Conservation (phyloP, 2,329 filamentous ascomycete genomes). For the Dactylonectria macrodidyma region DNA sequence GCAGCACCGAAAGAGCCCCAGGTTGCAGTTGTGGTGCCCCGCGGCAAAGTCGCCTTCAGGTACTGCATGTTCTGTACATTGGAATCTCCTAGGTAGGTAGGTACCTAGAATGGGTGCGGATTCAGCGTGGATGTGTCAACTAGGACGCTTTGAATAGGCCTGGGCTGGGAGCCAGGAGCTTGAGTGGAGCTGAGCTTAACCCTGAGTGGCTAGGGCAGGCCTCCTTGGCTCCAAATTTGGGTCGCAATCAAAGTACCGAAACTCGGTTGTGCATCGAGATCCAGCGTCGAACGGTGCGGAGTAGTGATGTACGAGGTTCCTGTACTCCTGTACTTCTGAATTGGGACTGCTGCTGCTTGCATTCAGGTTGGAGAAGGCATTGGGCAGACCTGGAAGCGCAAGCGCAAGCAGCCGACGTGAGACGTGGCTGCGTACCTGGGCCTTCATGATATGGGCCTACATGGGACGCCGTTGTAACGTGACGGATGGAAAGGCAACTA, state of each 20-base stretch:
- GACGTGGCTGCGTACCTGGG: neutral
- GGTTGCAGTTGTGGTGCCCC: slow-evolving; percentile 10
- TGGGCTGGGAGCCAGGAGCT: slow-evolving; percentile 45
- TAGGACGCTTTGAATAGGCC: slow-evolving; percentile 27
- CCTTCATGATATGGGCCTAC: too few species aligned
- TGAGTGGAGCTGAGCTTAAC: slow-evolving; percentile 41
- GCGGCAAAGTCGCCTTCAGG: neutral
- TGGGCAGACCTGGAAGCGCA: slow-evolving; percentile 24
- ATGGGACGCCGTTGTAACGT: neutral
- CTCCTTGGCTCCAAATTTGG: slow-evolving; percentile 38
- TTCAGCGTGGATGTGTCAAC: slow-evolving; percentile 9
- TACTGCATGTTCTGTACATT: neutral
- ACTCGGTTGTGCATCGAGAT: slow-evolving; percentile 36
- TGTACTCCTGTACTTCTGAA: slow-evolving; percentile 37
- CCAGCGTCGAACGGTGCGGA: slow-evolving; percentile 15
- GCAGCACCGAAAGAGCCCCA: slow-evolving; percentile 17
- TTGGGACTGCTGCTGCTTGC: slow-evolving; percentile 28
- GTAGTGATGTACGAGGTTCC: slow-evolving; percentile 14
- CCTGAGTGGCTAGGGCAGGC: slow-evolving; percentile 36
- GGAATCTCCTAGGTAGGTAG: slow-evolving; percentile 18
- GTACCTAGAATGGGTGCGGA: neutral
- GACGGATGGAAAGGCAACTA: neutral
- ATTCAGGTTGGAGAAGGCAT: slow-evolving; percentile 18
- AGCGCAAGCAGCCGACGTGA: slow-evolving; percentile 34
- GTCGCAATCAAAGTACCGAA: slow-evolving; percentile 37